These are phyloP conservation scores for Physaria fendleri DNA, from an alignment of 345 rosid species.

Conservation along the genomic window DNA sequence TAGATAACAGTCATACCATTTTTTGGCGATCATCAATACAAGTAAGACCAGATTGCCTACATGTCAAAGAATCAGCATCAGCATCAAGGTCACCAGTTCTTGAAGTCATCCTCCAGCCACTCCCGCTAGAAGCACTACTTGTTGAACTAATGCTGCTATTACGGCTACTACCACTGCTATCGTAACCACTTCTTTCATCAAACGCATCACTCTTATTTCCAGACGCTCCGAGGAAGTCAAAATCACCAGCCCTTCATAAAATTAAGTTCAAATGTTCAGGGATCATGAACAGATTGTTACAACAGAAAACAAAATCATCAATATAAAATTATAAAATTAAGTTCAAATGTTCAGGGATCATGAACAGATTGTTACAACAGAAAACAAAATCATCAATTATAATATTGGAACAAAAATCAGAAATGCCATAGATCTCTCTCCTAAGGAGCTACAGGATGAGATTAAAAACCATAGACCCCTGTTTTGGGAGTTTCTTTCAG, in stretches of 20 bases:
- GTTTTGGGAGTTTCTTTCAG: not conserved
- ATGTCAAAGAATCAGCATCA: constrained; percentile 96
- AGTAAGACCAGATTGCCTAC: constrained; percentile 84
- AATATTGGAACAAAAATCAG: constrained; percentile 1
- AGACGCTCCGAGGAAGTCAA: constrained; percentile 56
- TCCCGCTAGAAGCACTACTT: constrained; percentile 86
- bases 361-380: constrained; percentile 6
- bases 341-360: constrained; percentile 11
- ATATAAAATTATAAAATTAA: constrained; percentile 35
- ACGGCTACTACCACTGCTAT: constrained; percentile 94
- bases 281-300: constrained; percentile 12
- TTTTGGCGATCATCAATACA: constrained; percentile 66
- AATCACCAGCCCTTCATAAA: constrained; percentile 58
- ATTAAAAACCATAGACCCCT: not conserved
- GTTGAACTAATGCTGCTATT: constrained; percentile 86
- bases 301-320: no score
- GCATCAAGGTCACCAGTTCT: constrained; percentile 89
- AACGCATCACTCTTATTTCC: constrained; percentile 58
- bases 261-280: constrained; percentile 16
- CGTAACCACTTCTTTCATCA: constrained; percentile 49
- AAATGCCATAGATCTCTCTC: constrained; percentile 10
- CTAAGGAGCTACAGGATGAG: constrained; percentile 4
- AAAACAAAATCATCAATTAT: not conserved
- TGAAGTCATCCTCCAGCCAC: constrained; percentile 62
- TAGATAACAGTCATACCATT: constrained; percentile 46